Conservation (phyloP, 176 grass and related monocot genomes). For the Cenchrus purpureus region DNA sequence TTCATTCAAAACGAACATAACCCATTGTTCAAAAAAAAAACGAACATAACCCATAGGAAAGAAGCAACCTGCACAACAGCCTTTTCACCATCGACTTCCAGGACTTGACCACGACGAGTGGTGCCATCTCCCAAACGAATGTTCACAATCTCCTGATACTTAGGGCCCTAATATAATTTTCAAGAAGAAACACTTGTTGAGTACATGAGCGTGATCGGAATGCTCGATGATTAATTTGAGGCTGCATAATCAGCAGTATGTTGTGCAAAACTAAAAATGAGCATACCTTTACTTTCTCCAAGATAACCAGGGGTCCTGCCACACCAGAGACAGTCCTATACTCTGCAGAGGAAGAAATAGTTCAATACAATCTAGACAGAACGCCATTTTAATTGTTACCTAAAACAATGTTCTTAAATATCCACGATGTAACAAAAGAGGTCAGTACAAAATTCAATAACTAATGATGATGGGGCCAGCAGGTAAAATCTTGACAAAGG, state of each 20-base stretch:
- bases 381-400: not conserved
- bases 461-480: not conserved
- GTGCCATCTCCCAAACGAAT: conserved; percentile 94
- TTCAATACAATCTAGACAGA: conserved; percentile 13
- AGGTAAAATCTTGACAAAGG: not conserved
- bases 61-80: conserved; percentile 95
- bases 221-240: not conserved
- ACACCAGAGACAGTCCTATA: conserved; percentile 99
- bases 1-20: conserved; percentile 19
- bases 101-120: conserved; percentile 95
- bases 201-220: not conserved
- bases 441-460: not conserved
- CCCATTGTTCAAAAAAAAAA: not conserved
- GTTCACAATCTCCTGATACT: conserved; percentile 99
- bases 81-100: conserved; percentile 98
- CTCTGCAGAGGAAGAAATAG: conserved; percentile 49
- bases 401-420: not conserved
- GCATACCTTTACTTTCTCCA: conserved; percentile 99
- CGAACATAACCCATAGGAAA: conserved; percentile 2
- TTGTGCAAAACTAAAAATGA: not conserved
- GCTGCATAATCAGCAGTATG: not conserved
- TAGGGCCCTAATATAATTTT: conserved; percentile 69
- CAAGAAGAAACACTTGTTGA: not conserved
- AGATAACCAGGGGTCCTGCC: conserved; percentile 92
- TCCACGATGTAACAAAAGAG: not conserved